Conservation (phyloP, 2,329 filamentous ascomycete genomes). For the Tolypocladium pustulatum region DNA sequence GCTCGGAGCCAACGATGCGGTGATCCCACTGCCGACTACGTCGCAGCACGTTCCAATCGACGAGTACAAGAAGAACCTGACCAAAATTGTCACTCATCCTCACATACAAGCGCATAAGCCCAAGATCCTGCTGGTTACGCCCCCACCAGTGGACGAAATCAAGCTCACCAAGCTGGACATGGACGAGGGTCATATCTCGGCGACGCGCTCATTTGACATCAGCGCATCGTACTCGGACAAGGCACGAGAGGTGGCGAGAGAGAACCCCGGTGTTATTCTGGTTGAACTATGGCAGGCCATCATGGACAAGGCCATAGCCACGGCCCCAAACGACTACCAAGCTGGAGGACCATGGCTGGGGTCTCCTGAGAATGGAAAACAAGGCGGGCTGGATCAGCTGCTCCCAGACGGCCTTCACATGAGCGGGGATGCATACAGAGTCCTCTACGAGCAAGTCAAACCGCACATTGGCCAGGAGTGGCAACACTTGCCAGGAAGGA, state of each 20-base stretch:
- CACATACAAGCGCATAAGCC: constrained; percentile 58
- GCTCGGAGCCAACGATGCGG: constrained; percentile 86
- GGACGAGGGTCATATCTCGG: constrained; percentile 30
- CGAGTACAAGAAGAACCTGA: constrained; percentile 63
- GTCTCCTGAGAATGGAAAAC: constrained; percentile 36
- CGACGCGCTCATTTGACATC: constrained; percentile 34
- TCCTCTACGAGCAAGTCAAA: constrained; percentile 38
- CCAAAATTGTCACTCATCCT: constrained; percentile 61
- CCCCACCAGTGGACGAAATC: constrained; percentile 75
- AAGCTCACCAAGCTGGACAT: constrained; percentile 41
- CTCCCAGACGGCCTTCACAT: constrained; percentile 51
- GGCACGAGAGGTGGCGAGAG: constrained; percentile 57
- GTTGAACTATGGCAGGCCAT: constrained; percentile 74
- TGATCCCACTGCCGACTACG: constrained; percentile 49
- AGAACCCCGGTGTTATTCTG: constrained; percentile 55
- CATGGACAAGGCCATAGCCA: constrained; percentile 57
- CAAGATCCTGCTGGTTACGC: constrained; percentile 67
- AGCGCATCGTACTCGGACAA: constrained; percentile 47
- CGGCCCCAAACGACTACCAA: constrained; percentile 45
- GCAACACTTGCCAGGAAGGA: constrained; percentile 22
- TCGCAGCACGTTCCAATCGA: constrained; percentile 71
- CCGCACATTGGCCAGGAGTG: constrained; percentile 37
- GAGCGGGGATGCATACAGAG: constrained; percentile 39
- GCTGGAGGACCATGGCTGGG: constrained; percentile 36
- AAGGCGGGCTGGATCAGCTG: constrained; percentile 39